phyloP scores from a whole-genome alignment of 306 rosid species.

The Glycine soja region DNA sequence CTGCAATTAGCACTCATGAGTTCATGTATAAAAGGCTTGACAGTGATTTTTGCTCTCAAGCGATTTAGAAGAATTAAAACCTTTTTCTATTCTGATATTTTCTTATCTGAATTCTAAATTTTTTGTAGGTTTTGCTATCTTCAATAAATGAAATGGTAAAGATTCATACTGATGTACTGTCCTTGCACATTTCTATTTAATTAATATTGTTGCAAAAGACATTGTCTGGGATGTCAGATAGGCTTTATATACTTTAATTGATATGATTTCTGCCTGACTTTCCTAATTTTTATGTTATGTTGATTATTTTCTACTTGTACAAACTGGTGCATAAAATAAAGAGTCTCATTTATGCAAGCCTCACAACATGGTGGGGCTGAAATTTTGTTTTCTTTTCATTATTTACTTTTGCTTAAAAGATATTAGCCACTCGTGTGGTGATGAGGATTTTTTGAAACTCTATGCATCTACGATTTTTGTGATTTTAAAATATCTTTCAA shows the following conservation, averaged over 20 bases:
- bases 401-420: not conserved
- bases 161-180: not conserved
- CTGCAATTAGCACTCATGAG: not conserved
- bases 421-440: not conserved
- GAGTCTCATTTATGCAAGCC: not conserved
- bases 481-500: not conserved
- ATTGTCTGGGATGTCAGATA: conserved; percentile 16
- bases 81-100: not conserved
- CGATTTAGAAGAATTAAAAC: not conserved
- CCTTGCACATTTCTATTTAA: not conserved
- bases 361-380: not conserved
- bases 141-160: conserved; percentile 9
- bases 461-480: not conserved
- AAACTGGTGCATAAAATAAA: not conserved
- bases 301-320: not conserved
- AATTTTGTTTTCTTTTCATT: not conserved
- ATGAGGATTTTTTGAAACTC: not conserved
- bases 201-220: conserved; percentile 15
- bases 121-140: not conserved
- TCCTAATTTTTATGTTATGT: not conserved
- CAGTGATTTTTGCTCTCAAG: conserved; percentile 1
- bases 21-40: not conserved
- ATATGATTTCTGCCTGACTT: conserved; percentile 20
- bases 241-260: not conserved
- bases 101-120: not conserved